Evolutionary conservation across 306 rosid genomes (phyloP), one percentile per base, ranked within the genome.

Genomic region (Castanopsis chinensis): DNA sequence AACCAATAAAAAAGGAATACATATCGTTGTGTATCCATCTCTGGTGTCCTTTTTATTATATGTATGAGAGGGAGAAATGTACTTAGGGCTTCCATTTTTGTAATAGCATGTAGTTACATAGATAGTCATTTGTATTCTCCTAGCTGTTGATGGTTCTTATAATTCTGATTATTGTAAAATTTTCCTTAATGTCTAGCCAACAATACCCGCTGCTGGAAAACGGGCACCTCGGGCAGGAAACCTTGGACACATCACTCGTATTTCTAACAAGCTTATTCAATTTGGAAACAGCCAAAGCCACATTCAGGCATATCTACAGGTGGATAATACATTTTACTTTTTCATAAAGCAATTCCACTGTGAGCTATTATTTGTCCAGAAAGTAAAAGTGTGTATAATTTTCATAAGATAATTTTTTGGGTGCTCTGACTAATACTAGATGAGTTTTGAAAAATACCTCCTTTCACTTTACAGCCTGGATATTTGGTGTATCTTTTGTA

Each of bases 171-270:
- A 56, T 54, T 56, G 28, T 19, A 54, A 71, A 11, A 32, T 54
- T 84, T 70, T 63, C 69, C 74, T 87, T 83, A 33, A 76, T 64
- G 79, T 89, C 89, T 85, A 96, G 99, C 92, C 96, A 83, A 93
- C 99, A 4, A 32, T 83, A 71, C 87, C 89, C 72, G 88, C 97
- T 57, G 43, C 80, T 73, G 96, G 96, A 25, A 91, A 87, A 80
- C 86, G 12, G 74, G 87, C 91, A 12, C 94, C 96, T 60, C 93
- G 94, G 78, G 89, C 79, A 6, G 98, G 99, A 80, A 91, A 96
- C 86, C 80, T 93, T 72, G 99, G 99, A 32, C 98, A 96, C 81
- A 89, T 92, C 51, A 91, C 97, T 30, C 87, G 91, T 59, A 81
- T 91, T 79, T 86, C 89, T 79, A 96, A 91, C 86, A 93, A 91